Base-by-base conservation (phyloP, 2,329 filamentous ascomycete species). In the Curvularia verruculosa region DNA sequence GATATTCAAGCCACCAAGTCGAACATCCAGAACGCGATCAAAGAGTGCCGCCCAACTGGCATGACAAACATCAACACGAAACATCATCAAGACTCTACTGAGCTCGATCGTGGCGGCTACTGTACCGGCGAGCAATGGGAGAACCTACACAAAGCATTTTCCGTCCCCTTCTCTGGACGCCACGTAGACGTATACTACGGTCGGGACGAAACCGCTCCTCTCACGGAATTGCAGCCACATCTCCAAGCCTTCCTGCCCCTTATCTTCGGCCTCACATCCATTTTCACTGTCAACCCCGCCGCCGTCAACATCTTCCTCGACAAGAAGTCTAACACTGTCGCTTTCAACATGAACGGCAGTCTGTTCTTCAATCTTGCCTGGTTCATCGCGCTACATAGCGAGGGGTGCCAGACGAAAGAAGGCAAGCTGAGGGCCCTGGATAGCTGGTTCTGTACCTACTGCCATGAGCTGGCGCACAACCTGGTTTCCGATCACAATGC, bases 401-500 rank as follows among this genome's bases (percentile, higher is more conserved):
- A 58, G 0, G 59, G 54, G 1, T 76, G 66, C 53, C 58, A 51
- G 7, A 71, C 65, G 6, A 47, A 54, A 7, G 67, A 71, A 39
- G 74, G 74, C 0, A 65, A 71, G 24, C 81, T 85, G 43, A 47
- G 78, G 55, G 47, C 74, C 21, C 82, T 85, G 3, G 89, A 95
- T 59, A 91, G 91, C 2, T 98, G 94, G 94, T 97, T 90, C 86
- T 90, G 96, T 62, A 92, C 95, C n/a, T 76, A 97, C 59, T 96
- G 92, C 60, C 95, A 99, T 74, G 96, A 99, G 79, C 79, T 99
- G 75, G 93, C 95, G 56, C 95, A 99, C 78, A 99, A 99, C 74
- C 79, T 99, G 52, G 91, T 96, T 8, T 78, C 80, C 36, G 84
- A 87, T 61, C 94, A 98, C 75, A 75, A 75, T 54, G 72, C 74